Base-by-base conservation (phyloP, 2,329 filamentous ascomycete species). In the Pseudocercospora eumusae region DNA sequence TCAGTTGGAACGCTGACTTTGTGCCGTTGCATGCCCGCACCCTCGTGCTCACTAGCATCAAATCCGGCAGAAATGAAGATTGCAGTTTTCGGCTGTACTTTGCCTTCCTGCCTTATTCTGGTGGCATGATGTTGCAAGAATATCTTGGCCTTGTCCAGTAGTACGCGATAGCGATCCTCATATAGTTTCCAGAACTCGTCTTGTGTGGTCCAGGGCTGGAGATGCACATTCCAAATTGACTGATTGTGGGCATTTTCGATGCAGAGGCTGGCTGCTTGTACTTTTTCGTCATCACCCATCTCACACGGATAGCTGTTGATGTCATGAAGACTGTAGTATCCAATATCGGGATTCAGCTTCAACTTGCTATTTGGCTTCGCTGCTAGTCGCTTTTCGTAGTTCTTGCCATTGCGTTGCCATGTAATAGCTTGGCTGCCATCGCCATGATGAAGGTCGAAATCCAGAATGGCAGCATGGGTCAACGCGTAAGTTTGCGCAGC, bases 291-390 rank as follows among this genome's bases (percentile, higher is more conserved):
- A 64, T 98, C 93, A n/a, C 93, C 95, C 74, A 84, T 86, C 75
- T 99, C 95, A 74, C 95, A 99, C 0, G 96, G 95, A 72, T 96
- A 99, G 0, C 93, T 98, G 77, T 99, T 98, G 79, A 99, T 97
- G 73, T 99, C 95, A 75, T 99, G 95, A 47, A 99, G 76, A 75
- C 93, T 97, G 76, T 96, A 98, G 74, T 99, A 99, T 9, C 93
- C 95, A 70, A 98, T 95, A 0, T 75, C 72, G 3, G 73, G 72
- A 15, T 62, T 65, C 13, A 74, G 61, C 57, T 70, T 73, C 45
- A 69, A 28, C 57, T 73, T 74, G 54, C 60, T 70, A 53, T 70
- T 70, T 3, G 69, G 65, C 54, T 71, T 74, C 9, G 65, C 69
- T 47, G 65, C 66, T n/a, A 68, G 25, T n/a, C 71, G 69, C 60